phyloP scores from a whole-genome alignment of 2,329 filamentous ascomycete species.

The Paramyrothecium roridum region DNA sequence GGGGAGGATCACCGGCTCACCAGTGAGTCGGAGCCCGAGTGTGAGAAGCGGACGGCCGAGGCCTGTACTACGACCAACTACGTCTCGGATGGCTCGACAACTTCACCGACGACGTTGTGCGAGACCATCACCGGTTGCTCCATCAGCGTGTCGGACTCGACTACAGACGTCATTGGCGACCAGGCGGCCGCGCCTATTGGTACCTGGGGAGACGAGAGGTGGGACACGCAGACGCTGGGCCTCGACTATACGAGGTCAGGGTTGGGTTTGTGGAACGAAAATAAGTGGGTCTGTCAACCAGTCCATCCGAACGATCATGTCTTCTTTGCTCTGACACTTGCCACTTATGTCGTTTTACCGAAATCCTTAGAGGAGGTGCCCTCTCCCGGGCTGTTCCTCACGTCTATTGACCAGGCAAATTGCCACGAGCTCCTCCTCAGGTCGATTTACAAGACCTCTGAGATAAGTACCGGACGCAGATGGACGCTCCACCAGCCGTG shows the following conservation, averaged over 20 bases:
- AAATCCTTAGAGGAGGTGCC: too few relatives aligned
- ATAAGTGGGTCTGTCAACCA: too few relatives aligned
- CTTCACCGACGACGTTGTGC: conserved; percentile 7
- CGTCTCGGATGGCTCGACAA: conserved; percentile 4
- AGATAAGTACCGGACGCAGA: too few relatives aligned
- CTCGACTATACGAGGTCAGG: conserved; percentile 6
- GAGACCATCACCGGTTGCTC: conserved; percentile 11
- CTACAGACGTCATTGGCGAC: conserved; percentile 5
- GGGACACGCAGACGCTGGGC: neutral
- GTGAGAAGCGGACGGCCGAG: conserved; percentile 8
- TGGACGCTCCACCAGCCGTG: too few relatives aligned
- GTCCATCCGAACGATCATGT: too few relatives aligned
- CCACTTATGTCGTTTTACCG: too few relatives aligned
- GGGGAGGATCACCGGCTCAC: conserved; percentile 5
- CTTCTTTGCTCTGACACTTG: too few relatives aligned
- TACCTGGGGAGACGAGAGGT: conserved; percentile 3
- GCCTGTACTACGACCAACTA: conserved; percentile 5
- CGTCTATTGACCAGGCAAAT: too few relatives aligned
- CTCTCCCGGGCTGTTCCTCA: too few relatives aligned
- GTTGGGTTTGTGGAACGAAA: too few relatives aligned
- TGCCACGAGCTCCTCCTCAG: too few relatives aligned
- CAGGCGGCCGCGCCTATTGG: conserved; percentile 8
- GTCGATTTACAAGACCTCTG: too few relatives aligned
- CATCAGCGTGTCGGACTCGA: conserved; percentile 7
- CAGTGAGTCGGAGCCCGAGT: conserved; percentile 7